Conservation (phyloP, 2,329 filamentous ascomycete genomes). For the Cercospora beticola region DNA sequence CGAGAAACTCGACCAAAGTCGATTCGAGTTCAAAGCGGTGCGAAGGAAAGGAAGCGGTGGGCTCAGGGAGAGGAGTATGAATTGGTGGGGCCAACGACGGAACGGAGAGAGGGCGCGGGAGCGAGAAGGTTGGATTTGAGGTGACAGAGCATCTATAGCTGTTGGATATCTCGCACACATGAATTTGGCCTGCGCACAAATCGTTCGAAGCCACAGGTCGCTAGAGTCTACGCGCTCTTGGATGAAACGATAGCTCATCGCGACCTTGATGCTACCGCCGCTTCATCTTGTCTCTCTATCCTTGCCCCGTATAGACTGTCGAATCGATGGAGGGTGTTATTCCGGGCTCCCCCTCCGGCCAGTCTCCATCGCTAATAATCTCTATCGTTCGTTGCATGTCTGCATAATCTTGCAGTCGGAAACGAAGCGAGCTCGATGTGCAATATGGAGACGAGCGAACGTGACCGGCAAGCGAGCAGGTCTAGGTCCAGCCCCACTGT, state of each 20-base stretch:
- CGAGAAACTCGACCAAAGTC: conserved; percentile 35
- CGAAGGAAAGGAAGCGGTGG: conserved; percentile 33
- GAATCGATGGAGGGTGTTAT: background rate
- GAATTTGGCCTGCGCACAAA: background rate
- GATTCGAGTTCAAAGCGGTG: conserved; percentile 39
- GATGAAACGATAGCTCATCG: background rate
- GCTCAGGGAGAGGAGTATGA: conserved; percentile 29
- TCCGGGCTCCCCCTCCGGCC: background rate
- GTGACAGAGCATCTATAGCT: background rate
- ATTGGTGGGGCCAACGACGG: conserved; percentile 28
- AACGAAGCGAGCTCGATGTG: background rate
- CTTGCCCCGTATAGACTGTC: background rate
- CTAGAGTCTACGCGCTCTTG: background rate
- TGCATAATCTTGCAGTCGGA: background rate
- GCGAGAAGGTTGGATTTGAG: conserved; percentile 33
- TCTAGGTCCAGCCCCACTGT: background rate
- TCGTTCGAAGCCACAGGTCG: background rate
- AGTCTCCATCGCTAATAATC: background rate
- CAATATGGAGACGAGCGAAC: background rate
- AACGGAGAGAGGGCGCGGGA: conserved; percentile 20
- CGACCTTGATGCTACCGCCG: background rate
- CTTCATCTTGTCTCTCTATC: background rate
- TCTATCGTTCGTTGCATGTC: background rate
- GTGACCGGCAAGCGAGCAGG: background rate
- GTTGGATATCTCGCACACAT: background rate